Percentiles rank a stretch among this genome's conserved stretches.
These are phyloP conservation scores for Fusarium sp. DNA, from an alignment of 2,329 filamentous ascomycete genomes.

Conservation along the genomic window DNA sequence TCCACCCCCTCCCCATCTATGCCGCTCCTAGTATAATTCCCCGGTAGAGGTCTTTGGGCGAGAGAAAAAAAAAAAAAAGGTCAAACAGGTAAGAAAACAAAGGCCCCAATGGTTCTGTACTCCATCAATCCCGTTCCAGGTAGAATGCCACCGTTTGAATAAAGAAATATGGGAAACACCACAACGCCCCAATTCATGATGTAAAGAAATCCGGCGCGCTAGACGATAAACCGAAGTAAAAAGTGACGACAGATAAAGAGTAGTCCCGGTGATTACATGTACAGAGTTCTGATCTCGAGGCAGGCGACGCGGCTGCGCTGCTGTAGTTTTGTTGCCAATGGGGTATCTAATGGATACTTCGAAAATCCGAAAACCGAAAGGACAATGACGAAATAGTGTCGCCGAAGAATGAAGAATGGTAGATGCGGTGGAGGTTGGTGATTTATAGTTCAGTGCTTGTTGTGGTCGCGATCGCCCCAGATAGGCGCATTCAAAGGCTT, in stretches of 20 bases:
- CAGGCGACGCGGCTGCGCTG: constrained; percentile 27
- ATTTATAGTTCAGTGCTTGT: constrained; percentile 14
- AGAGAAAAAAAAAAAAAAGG: too few relatives aligned
- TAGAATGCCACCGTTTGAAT: constrained; percentile 30
- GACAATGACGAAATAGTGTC: background rate
- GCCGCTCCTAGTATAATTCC: constrained; percentile 29
- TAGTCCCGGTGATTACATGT: constrained; percentile 31
- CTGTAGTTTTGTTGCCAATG: constrained; percentile 29
- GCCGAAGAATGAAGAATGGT: background rate
- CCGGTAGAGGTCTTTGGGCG: too few relatives aligned
- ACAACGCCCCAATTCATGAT: constrained; percentile 50
- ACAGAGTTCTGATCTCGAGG: constrained; percentile 31
- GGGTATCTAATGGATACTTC: constrained; percentile 38
- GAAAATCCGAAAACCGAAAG: constrained; percentile 28
- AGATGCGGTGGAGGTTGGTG: background rate
- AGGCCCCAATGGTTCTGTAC: constrained; percentile 42
- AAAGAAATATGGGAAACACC: constrained; percentile 43
- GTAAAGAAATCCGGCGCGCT: constrained; percentile 42
- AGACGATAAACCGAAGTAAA: constrained; percentile 34
- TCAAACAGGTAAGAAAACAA: constrained; percentile 21
- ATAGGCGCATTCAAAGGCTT: constrained; percentile 73
- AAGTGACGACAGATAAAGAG: constrained; percentile 5
- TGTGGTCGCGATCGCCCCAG: constrained; percentile 61
- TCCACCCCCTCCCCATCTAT: constrained; percentile 33
- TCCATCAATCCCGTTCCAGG: constrained; percentile 44